A percentile compares a stretch with the other conserved stretches of the same genome.
These are phyloP conservation scores for Pseudogymnoascus sp. DNA, from an alignment of 2,329 filamentous ascomycete species.

Conservation along the genomic window DNA sequence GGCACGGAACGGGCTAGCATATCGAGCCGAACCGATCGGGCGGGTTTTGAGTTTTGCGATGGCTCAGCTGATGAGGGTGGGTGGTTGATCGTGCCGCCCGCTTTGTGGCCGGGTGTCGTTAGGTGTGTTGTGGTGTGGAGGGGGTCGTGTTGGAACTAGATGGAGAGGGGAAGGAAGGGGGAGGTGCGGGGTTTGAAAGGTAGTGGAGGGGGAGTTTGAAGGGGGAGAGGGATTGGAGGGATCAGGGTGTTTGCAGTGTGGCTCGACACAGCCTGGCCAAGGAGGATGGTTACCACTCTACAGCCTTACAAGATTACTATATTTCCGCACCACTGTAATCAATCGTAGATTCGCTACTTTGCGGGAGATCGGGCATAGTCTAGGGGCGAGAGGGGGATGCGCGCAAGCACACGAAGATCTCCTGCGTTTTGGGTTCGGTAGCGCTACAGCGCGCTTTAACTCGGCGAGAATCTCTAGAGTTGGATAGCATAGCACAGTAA, in stretches of 20 bases:
- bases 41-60: background rate
- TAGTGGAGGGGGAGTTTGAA: background rate
- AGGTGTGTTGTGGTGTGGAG: background rate
- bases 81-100: constrained; percentile 1
- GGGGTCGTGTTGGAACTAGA: background rate
- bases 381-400: background rate
- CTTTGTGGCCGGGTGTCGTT: background rate
- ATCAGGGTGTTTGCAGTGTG: background rate
- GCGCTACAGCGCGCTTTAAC: background rate
- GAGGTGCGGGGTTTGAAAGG: background rate
- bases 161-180: background rate
- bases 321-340: background rate
- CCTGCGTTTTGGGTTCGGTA: background rate
- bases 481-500: background rate
- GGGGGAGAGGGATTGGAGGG: background rate
- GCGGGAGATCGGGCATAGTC: background rate
- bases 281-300: background rate
- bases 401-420: background rate
- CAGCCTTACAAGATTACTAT: background rate
- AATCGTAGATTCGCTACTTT: background rate
- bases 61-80: background rate
- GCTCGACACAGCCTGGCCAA: background rate
- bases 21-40: constrained; percentile 1
- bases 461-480: background rate
- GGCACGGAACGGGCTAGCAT: background rate